Conservation (phyloP, 2,329 filamentous ascomycete genomes). For the Stagonosporopsis vannaccii region DNA sequence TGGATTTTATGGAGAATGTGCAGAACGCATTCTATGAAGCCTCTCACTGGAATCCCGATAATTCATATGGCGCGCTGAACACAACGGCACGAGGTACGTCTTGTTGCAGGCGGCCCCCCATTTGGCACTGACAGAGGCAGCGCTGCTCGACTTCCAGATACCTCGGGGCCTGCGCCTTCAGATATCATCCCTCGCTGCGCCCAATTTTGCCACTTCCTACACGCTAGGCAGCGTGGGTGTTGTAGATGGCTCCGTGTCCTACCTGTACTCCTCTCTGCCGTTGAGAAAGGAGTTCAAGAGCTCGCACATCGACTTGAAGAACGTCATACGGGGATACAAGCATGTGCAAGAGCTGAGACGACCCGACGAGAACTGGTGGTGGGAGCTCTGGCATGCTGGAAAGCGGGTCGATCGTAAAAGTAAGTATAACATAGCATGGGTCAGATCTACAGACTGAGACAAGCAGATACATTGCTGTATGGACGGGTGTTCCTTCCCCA, state of each 20-base stretch:
- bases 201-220: conserved; percentile 94
- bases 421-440: conserved; percentile 26
- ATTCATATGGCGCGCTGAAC: conserved; percentile 87
- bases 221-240: conserved; percentile 86
- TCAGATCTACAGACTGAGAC: conserved; percentile 26
- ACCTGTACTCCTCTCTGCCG: conserved; percentile 89
- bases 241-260: conserved; percentile 96
- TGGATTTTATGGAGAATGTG: conserved; percentile 97
- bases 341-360: conserved; percentile 72
- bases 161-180: conserved; percentile 85
- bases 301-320: conserved; percentile 75
- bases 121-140: conserved; percentile 53
- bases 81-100: conserved; percentile 77
- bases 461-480: conserved; percentile 70
- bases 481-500: conserved; percentile 82
- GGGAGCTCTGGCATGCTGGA: conserved; percentile 63
- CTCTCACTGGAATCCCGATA: conserved; percentile 89
- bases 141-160: conserved; percentile 86
- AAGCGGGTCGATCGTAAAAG: conserved; percentile 59
- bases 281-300: conserved; percentile 74
- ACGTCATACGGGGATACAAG: conserved; percentile 82
- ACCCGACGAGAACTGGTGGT: conserved; percentile 59
- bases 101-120: conserved; percentile 8
- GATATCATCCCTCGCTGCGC: conserved; percentile 88
- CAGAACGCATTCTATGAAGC: conserved; percentile 87